A percentile compares a stretch with the other conserved stretches of the same genome.
Evolutionary conservation across 768 basidiomycete genomes (phyloP).

Genomic region (Tylopilus vinaceipallidus): DNA sequence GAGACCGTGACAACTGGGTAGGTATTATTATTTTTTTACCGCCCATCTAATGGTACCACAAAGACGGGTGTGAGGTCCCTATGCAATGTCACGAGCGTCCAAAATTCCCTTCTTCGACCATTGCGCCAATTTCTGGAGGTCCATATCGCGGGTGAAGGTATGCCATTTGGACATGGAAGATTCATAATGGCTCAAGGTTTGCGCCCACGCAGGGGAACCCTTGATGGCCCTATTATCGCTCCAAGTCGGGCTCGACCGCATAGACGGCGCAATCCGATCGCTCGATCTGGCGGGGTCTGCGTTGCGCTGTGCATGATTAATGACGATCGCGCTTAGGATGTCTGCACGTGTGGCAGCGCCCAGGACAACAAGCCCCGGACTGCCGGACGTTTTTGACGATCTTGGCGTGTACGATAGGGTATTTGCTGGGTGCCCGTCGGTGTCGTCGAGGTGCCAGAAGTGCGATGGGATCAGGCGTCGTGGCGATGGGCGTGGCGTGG

Average conservation of each 20-base stretch:
- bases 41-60: constrained; percentile 1
- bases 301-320: constrained; percentile 8
- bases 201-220: constrained; percentile 23
- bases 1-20: constrained; percentile 61
- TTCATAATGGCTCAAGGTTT: background rate
- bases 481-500: background rate
- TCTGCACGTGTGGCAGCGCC: no score
- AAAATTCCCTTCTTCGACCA: constrained; percentile 45
- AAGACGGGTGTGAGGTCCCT: constrained; percentile 54
- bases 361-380: no score
- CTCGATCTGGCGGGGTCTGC: constrained; percentile 5
- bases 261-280: constrained; percentile 38
- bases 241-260: constrained; percentile 47
- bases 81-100: constrained; percentile 43
- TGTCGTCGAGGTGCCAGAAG: background rate
- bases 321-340: constrained; percentile 3
- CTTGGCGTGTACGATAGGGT: background rate
- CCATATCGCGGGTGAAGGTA: constrained; percentile 35
- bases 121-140: constrained; percentile 37
- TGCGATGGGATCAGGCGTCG: background rate
- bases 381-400: background rate
- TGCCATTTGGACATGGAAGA: background rate
- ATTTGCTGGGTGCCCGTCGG: background rate
- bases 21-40: background rate
- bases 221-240: constrained; percentile 38